phyloP scores from a whole-genome alignment of 495 filamentous ascomycete species.

The Neurospora sp. region DNA sequence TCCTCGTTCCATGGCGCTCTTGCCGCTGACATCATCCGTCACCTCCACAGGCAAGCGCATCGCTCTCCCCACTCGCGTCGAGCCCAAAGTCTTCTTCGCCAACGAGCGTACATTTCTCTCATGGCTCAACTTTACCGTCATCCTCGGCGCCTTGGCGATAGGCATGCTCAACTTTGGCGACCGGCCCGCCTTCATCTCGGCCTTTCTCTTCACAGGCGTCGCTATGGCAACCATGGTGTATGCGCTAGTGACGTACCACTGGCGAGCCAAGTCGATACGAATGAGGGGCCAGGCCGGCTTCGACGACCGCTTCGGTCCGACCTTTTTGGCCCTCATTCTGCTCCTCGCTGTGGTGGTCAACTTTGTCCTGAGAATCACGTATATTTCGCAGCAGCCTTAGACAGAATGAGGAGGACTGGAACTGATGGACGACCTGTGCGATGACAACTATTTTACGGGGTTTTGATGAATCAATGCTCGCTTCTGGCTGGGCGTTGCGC shows the following conservation, averaged over 20 bases:
- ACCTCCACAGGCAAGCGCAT: slow-evolving; percentile 76
- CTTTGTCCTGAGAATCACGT: slow-evolving; percentile 75
- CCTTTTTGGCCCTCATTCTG: slow-evolving; percentile 74
- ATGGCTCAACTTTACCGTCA: slow-evolving; percentile 99
- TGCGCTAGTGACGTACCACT: slow-evolving; percentile 89
- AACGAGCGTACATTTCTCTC: slow-evolving; percentile 98
- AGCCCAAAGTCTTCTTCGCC: slow-evolving; percentile 99
- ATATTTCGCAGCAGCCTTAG: slow-evolving; percentile 30
- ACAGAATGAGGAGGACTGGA: background rate
- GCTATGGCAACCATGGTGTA: slow-evolving; percentile 96
- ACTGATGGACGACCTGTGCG: background rate
- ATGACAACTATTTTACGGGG: background rate
- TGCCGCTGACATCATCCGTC: slow-evolving; percentile 4
- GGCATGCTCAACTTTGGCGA: slow-evolving; percentile 98
- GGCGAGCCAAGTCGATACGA: slow-evolving; percentile 88
- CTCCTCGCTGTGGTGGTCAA: slow-evolving; percentile 84
- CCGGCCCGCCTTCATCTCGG: slow-evolving; percentile 78
- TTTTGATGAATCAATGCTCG: background rate
- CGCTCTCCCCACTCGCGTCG: slow-evolving; percentile 92
- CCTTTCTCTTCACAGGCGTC: slow-evolving; percentile 86
- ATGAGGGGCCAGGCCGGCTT: slow-evolving; percentile 88
- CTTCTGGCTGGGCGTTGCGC: background rate
- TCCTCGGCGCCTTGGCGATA: slow-evolving; percentile 89
- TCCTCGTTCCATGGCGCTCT: background rate
- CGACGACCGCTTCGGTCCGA: slow-evolving; percentile 90